Evolutionary conservation across 768 basidiomycete genomes (phyloP), one percentile per base, ranked within the genome.

Genomic region (Termitomyces bulborhizus): DNA sequence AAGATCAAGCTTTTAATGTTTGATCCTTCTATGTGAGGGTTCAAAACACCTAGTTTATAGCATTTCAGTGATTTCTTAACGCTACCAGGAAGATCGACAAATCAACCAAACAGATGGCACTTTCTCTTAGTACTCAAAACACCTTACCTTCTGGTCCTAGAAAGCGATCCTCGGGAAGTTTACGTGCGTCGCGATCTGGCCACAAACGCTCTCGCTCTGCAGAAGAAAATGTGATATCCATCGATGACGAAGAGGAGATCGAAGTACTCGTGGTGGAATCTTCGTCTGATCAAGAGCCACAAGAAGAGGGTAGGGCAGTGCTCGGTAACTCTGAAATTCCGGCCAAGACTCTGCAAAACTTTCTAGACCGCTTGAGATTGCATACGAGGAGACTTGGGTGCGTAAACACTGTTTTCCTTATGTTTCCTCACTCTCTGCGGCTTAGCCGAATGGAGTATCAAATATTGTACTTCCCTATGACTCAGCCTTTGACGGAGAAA

Each of bases 401-500:
- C 12, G 49, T 42, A 26, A 13, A 56, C 3, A 26, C 7, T 12
- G 21, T 13, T 21, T 21, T 32, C 1, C 5, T 7, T 39, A 13
- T 29, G n/a, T 6, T 6, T 18, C 16, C 18, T 34, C 24, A 40
- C 52, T 48, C 15, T 55, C n/a, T 31, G 29, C 24, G 46, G 11
- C 18, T n/a, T 60, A 85, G 84, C 57, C 73, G 69, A 58, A 72
- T 80, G 56, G 76, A 86, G 44, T 93, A 90, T 65, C 93, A 97
- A 66, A 81, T 96, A 16, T 73, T 97, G 31, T 88, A 84, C 63
- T 93, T 94, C 62, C 87, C 90, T 1, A 78, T 93, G 71, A 77
- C 74, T 0, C 71, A 76, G 1, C 84, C 88, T 6, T 69, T 93
- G 48, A 76, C 76, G 2, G 77, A 81, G 12, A 51, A 63, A 26